Conservation (phyloP, 148 eudicot genomes). For the Rheum nobile region DNA sequence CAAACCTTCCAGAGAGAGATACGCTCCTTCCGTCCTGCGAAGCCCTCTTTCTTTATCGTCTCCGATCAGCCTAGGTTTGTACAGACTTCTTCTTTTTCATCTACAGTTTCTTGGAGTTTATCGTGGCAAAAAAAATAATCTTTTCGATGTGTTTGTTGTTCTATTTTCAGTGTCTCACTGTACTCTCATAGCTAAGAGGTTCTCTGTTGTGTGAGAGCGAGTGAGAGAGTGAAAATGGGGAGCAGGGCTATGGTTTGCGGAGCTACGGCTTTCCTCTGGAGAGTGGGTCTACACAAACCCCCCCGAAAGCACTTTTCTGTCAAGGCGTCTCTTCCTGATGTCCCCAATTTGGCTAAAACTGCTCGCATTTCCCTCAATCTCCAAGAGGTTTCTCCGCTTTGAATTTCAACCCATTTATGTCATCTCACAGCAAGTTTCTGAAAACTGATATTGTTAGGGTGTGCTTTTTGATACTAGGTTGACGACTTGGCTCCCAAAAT, state of each 20-base stretch:
- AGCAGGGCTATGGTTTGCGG: not conserved
- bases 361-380: slow-evolving; percentile 85
- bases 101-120: not conserved
- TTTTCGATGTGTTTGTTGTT: not conserved
- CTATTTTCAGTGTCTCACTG: not conserved
- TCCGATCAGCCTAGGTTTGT: slow-evolving; percentile 4
- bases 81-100: not conserved
- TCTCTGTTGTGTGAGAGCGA: no score
- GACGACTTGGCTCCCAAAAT: slow-evolving; percentile 88
- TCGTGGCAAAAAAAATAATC: not conserved
- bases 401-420: not conserved
- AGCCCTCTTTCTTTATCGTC: not conserved
- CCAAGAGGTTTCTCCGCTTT: slow-evolving; percentile 29
- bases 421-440: not conserved
- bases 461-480: slow-evolving; percentile 23
- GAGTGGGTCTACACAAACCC: not conserved
- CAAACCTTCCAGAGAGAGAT: not conserved
- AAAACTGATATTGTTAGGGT: not conserved
- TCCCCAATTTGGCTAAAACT: slow-evolving; percentile 57
- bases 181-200: not conserved
- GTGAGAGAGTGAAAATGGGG: not conserved
- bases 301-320: not conserved
- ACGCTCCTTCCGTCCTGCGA: not conserved
- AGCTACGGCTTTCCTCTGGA: not conserved
- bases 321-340: slow-evolving; percentile 46